These are phyloP conservation scores for Aspergillus conjunctus DNA, from an alignment of 495 filamentous ascomycete species.

Conservation along the genomic window DNA sequence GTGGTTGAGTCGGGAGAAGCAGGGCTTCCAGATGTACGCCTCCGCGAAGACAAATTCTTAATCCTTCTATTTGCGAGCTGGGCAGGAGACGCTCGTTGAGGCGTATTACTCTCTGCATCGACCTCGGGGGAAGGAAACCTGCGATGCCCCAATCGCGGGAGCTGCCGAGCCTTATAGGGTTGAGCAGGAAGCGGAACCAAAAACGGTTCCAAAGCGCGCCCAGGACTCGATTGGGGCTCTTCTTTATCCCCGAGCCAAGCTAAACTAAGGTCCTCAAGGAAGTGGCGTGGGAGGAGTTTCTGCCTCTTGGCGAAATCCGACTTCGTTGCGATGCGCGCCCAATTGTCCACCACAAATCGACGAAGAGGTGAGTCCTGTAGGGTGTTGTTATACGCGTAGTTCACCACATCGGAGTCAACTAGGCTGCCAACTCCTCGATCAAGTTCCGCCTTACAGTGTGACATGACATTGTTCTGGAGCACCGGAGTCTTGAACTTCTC, in stretches of 20 bases:
- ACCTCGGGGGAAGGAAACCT: too few species aligned
- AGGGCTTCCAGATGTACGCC: neutral
- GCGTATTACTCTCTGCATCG: too few species aligned
- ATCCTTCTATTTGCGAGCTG: too few species aligned
- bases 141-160: too few species aligned
- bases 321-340: neutral
- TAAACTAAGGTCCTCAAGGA: neutral
- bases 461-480: neutral
- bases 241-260: neutral
- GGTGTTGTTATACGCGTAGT: neutral
- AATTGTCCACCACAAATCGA: conserved; percentile 1
- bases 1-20: neutral
- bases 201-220: neutral
- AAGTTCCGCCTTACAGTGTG: neutral
- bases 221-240: neutral
- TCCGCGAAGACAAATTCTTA: too few species aligned
- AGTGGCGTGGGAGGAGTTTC: neutral
- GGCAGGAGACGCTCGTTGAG: too few species aligned
- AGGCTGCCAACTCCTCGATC: neutral
- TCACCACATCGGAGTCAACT: neutral
- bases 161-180: too few species aligned
- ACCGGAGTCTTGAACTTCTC: neutral
- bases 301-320: neutral
- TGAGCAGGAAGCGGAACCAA: too few species aligned
- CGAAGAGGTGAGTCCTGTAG: neutral